Evolutionary conservation across 2,329 filamentous ascomycete genomes (phyloP), one percentile per base, ranked within the genome.

Genomic region (Microcera coccophila): DNA sequence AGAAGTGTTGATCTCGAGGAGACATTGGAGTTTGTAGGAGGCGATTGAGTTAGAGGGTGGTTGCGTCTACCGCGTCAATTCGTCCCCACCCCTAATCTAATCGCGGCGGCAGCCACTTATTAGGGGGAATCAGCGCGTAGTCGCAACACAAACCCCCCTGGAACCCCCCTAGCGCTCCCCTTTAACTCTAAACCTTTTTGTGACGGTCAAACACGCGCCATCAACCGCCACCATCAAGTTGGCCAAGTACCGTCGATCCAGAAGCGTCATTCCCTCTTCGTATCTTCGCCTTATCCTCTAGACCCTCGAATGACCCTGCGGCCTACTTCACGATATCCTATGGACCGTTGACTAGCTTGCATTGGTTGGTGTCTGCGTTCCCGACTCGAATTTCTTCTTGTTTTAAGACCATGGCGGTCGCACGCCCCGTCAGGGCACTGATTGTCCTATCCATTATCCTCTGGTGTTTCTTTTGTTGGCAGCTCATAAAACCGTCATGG

Each of bases 401-500:
- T 33, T 32, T 28, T 9, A 28, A 38, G 42, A 78, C 57, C 53
- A 95, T 95, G 90, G 87, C 85, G 60, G 75, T 95, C 63, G 87
- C 89, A 62, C 84, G 84, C 72, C 87, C 89, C 44, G 84, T 95
- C 63, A 83, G 90, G 69, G 81, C 86, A 60, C 73, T 95, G 62
- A 85, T 81, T 54, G 76, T 86, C 52, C 73, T 81, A 49, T 87
- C 84, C 51, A 70, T 87, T 57, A 66, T 86, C 48, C 71, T 94
- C 53, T 86, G 88, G 73, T 74, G 87, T 49, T 90, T 90, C 66
- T 81, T 95, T 59, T 68, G 94, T 52, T 84, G 87, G 54, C 84
- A 87, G 60, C 73, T 93, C 57, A 81, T 86, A 63, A 79, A 78
- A 48, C 75, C 79, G 8, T 72, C 78, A 17, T 67, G 68, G 28